Percentiles rank a stretch among this genome's conserved stretches.
Evolutionary conservation across 2,329 filamentous ascomycete species (phyloP).

Genomic region (Fusarium camptoceras): DNA sequence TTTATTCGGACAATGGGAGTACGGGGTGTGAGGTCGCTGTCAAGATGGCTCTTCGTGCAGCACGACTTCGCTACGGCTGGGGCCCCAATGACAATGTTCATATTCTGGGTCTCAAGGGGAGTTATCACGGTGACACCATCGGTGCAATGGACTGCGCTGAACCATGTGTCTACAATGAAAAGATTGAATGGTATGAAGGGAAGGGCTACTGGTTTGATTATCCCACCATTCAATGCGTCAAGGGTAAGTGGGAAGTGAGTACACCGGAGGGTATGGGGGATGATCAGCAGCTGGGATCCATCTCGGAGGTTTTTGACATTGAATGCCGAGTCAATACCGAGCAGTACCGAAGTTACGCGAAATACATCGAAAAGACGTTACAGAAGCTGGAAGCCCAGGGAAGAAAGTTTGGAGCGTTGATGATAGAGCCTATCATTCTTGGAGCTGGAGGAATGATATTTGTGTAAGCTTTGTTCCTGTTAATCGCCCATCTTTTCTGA

Average conservation of each 20-base stretch:
- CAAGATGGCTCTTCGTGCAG: constrained; percentile 84
- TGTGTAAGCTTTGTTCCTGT: constrained; percentile 67
- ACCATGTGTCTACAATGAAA: constrained; percentile 81
- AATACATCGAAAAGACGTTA: constrained; percentile 68
- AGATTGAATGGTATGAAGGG: constrained; percentile 87
- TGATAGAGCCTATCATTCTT: constrained; percentile 83
- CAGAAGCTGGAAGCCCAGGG: constrained; percentile 65
- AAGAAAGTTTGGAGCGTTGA: constrained; percentile 78
- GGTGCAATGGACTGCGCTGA: constrained; percentile 89
- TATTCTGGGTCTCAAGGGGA: constrained; percentile 80
- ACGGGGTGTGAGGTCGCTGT: constrained; percentile 86
- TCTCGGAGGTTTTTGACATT: constrained; percentile 72
- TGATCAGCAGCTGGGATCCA: constrained; percentile 57
- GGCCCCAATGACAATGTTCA: constrained; percentile 67
- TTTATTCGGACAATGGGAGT: constrained; percentile 87
- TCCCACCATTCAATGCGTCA: constrained; percentile 74
- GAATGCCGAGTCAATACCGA: constrained; percentile 58
- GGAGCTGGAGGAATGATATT: constrained; percentile 88
- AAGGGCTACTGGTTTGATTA: constrained; percentile 86
- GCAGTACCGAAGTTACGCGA: constrained; percentile 65
- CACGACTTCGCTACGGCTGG: constrained; percentile 75
- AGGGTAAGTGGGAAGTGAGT: constrained; percentile 74
- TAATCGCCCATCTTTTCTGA: too few relatives aligned
- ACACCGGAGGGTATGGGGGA: constrained; percentile 61
- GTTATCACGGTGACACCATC: constrained; percentile 90